Percentiles rank a stretch among this genome's conserved stretches.
Conservation (phyloP, 192 early-diverging fungal genomes). For the Lobosporangium transversale region DNA sequence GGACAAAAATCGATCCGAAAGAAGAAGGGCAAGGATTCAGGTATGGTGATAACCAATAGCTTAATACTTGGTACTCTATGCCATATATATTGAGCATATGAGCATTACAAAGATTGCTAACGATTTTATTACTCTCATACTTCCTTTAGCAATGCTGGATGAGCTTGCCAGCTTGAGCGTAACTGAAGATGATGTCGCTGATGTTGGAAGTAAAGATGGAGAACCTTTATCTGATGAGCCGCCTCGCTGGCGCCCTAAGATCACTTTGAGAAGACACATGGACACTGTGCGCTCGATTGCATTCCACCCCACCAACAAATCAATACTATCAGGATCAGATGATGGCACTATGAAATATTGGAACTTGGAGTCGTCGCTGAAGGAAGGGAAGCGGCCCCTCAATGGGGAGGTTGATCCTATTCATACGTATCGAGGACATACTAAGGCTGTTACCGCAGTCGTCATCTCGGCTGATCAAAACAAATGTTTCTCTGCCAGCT, state of each 20-base stretch:
- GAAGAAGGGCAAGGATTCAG: constrained; percentile 39
- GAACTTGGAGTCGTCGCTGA: constrained; percentile 65
- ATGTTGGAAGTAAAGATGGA: constrained; percentile 4
- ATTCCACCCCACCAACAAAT: constrained; percentile 57
- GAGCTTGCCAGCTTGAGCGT: constrained; percentile 27
- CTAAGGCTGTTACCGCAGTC: constrained; percentile 70
- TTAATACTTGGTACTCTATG: neutral
- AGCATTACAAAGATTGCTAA: neutral
- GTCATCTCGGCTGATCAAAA: constrained; percentile 69
- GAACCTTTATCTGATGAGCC: constrained; percentile 7
- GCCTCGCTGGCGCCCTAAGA: constrained; percentile 34
- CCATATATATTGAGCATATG: neutral
- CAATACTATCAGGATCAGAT: constrained; percentile 78
- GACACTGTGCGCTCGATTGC: constrained; percentile 42
- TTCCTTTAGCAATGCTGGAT: constrained; percentile 16
- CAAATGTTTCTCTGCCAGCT: constrained; percentile 73
- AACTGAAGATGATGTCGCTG: constrained; percentile 6
- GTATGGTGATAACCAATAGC: constrained; percentile 1
- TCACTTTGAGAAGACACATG: constrained; percentile 30
- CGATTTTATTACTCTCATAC: neutral
- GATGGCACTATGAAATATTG: constrained; percentile 84
- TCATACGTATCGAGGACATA: constrained; percentile 83
- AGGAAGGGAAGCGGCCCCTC: constrained; percentile 47
- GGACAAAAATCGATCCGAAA: constrained; percentile 30
- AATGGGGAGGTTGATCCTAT: constrained; percentile 69